Base-by-base conservation (phyloP, 495 filamentous ascomycete species). In the Aspergillus heteromorphus region DNA sequence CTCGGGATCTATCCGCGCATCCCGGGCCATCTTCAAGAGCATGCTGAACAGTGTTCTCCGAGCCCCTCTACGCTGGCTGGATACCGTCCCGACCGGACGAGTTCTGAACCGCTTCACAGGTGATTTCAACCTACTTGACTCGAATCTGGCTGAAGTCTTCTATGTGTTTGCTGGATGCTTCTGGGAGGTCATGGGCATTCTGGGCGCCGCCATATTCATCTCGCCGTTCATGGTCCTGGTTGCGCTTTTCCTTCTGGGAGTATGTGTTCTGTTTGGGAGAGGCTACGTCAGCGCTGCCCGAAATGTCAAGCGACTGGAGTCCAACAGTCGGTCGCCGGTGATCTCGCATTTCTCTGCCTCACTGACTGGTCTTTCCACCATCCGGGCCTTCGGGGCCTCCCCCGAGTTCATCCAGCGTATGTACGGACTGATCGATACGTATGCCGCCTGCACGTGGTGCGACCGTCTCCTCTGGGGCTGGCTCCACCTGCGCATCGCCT, bases 21-120 rank as follows among this genome's bases (percentile, higher is more conserved):
- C 85, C 1, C 78, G 82, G 49, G 70, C 64, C 38, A 71, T 92
- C 3, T 92, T 91, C 54, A 77, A 82, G 11, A 72, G 78, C 23
- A 69, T 91, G 31, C 82, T 82, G 31, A 83, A 77, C 53, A 74
- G 78, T 2, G 78, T 95, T 14, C 75, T 93, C 0, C 82, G 84
- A 7, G 79, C 87, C 13, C 88, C 88, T 0, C 69, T 88, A 8
- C 73, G 85, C 43, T 95, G 88, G 86, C 73, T 92, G 10, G 89
- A 95, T 64, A 92, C 88, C 0, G 85, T 90, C 0, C 89, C 89
- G 0, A 70, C 88, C 0, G 89, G 89, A 1, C 81, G 88, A 20
- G 83, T 92, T 31, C 65, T 92, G 3, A 95, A 93, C 65, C 78
- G 89, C 6, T 92, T 92, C 53, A 88, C 87, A 0, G 77, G 86